Evolutionary conservation across 352 stramenopile genomes (phyloP).

Genomic region (Phytopythium helicoides): DNA sequence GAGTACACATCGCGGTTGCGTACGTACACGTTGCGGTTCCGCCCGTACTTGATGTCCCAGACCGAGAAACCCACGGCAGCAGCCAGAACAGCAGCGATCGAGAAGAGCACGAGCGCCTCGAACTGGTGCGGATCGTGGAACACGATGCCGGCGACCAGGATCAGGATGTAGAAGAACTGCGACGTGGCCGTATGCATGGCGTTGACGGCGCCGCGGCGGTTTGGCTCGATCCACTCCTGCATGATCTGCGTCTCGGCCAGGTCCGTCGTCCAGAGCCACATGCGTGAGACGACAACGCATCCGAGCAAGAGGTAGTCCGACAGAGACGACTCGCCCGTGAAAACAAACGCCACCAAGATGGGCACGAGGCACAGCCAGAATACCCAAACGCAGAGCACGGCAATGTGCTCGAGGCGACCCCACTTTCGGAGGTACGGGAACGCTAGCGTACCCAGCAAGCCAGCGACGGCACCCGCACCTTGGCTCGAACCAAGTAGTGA

Average conservation of each 20-base stretch:
- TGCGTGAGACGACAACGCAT: slow-evolving; percentile 44
- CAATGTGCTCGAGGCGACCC: slow-evolving; percentile 39
- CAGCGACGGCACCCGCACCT: slow-evolving; percentile 41
- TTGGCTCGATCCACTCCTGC: slow-evolving; percentile 63
- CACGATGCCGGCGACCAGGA: slow-evolving; percentile 42
- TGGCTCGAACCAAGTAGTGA: slow-evolving; percentile 41
- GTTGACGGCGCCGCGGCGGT: slow-evolving; percentile 53
- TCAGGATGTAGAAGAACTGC: slow-evolving; percentile 65
- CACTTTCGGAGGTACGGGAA: slow-evolving; percentile 31
- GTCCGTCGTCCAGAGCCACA: slow-evolving; percentile 57
- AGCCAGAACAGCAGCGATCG: slow-evolving; percentile 35
- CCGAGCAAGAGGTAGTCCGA: slow-evolving; percentile 59
- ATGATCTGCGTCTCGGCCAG: slow-evolving; percentile 71
- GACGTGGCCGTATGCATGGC: slow-evolving; percentile 62
- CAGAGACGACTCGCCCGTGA: slow-evolving; percentile 34
- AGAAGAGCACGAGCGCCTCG: slow-evolving; percentile 53
- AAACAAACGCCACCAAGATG: slow-evolving; percentile 32
- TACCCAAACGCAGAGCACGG: slow-evolving; percentile 54
- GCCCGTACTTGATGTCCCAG: slow-evolving; percentile 43
- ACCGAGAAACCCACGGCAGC: slow-evolving; percentile 56
- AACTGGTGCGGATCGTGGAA: slow-evolving; percentile 60
- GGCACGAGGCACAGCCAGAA: slow-evolving; percentile 56
- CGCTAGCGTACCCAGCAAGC: slow-evolving; percentile 45
- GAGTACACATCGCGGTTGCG: slow-evolving; percentile 16
- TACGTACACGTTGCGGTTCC: slow-evolving; percentile 28